Evolutionary conservation across 2,329 filamentous ascomycete genomes (phyloP).

Genomic region (Cladosporium sp.): DNA sequence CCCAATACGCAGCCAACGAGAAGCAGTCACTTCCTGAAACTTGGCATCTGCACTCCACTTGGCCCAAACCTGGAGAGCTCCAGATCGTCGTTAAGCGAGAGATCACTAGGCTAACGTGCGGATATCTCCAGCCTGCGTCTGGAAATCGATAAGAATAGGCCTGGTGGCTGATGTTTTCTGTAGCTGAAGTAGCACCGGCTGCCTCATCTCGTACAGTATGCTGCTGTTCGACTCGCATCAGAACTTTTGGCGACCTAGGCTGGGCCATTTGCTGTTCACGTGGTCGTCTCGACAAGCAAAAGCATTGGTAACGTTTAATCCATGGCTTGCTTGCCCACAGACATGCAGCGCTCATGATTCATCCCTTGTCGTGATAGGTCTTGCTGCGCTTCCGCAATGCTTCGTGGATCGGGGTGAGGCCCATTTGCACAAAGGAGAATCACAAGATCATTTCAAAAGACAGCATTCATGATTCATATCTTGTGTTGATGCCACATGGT

Average conservation of each 20-base stretch:
- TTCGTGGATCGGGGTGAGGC: no score
- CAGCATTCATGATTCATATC: background rate
- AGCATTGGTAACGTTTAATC: background rate
- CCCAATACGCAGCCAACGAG: background rate
- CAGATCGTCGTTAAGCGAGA: conserved; percentile 1
- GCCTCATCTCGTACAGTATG: background rate
- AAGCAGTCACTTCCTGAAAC: background rate
- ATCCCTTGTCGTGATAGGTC: no score
- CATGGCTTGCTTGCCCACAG: background rate
- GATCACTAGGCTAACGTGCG: background rate
- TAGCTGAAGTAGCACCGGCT: background rate
- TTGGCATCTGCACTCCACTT: background rate
- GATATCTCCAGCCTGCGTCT: background rate
- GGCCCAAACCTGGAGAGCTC: conserved; percentile 4
- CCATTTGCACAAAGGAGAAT: no score
- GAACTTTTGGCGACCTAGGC: background rate
- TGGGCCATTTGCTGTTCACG: background rate
- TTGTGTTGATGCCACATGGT: no score
- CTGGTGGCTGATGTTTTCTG: background rate
- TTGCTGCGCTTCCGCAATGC: no score
- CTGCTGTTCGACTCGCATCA: conserved; percentile 1
- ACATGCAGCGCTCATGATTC: background rate
- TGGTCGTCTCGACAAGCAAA: background rate
- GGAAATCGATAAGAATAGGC: background rate
- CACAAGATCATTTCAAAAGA: no score